Percentiles rank a stretch among this genome's conserved stretches.
Conservation (phyloP, 306 rosid genomes). For the Castanea crenata region DNA sequence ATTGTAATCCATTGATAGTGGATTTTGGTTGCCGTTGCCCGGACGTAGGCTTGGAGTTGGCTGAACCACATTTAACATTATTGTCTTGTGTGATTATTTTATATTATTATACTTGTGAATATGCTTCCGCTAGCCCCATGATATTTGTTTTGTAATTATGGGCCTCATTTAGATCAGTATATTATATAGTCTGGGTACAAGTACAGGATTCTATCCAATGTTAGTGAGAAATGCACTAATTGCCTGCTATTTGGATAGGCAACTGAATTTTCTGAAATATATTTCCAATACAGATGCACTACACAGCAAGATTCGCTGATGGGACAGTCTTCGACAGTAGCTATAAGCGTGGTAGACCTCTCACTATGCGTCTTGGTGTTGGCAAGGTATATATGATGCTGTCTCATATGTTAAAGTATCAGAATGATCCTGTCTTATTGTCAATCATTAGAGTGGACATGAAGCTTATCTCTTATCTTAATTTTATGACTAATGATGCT, state of each 20-base stretch:
- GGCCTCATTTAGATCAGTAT: not conserved
- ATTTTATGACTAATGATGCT: not conserved
- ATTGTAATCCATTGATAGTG: no score
- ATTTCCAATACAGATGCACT: constrained; percentile 56
- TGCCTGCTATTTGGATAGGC: not conserved
- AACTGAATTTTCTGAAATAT: not conserved
- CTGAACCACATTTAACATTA: no score
- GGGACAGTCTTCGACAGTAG: constrained; percentile 89
- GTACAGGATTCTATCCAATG: not conserved
- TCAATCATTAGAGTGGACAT: not conserved
- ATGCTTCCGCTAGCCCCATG: no score
- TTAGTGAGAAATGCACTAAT: not conserved
- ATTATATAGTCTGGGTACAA: not conserved
- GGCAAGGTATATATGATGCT: constrained; percentile 60
- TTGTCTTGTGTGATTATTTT: no score
- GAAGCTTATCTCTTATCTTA: not conserved
- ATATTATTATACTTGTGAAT: no score
- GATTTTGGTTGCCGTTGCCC: no score
- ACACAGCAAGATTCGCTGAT: constrained; percentile 85
- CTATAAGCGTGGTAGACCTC: constrained; percentile 86
- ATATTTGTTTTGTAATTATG: not conserved
- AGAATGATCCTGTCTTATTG: not conserved
- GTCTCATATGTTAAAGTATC: not conserved
- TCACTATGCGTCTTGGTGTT: constrained; percentile 91
- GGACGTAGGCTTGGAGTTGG: no score